A percentile compares a stretch with the other conserved stretches of the same genome.
phyloP scores from a whole-genome alignment of 208 protist genomes.

The Trypanosoma caninum region DNA sequence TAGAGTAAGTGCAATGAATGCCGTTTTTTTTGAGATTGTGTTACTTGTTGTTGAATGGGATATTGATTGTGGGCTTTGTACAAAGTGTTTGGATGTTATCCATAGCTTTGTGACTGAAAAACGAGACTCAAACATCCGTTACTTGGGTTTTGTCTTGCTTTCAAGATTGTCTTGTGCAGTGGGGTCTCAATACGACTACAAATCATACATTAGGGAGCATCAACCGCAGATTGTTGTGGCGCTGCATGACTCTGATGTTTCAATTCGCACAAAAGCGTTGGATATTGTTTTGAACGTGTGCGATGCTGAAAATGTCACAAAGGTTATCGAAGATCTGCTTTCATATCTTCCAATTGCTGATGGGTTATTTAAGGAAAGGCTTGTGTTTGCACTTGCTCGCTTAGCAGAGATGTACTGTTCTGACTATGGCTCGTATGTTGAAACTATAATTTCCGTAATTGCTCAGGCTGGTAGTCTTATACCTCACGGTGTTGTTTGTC shows the following conservation, averaged over 20 bases:
- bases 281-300: conserved; percentile 98
- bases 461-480: conserved; percentile 95
- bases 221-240: conserved; percentile 91
- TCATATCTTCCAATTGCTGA: conserved; percentile 90
- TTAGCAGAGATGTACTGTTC: conserved; percentile 95
- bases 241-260: conserved; percentile 96
- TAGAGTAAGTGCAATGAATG: conserved; percentile 96
- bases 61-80: conserved; percentile 73
- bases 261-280: conserved; percentile 96
- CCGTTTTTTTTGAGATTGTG: conserved; percentile 97
- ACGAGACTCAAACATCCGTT: conserved; percentile 90
- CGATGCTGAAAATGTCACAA: conserved; percentile 83
- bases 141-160: conserved; percentile 86
- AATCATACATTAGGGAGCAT: conserved; percentile 81
- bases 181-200: conserved; percentile 57
- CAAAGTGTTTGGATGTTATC: conserved; percentile 79
- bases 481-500: conserved; percentile 89
- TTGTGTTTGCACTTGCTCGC: conserved; percentile 95
- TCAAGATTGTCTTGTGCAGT: conserved; percentile 37
- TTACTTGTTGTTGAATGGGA: conserved; percentile 93
- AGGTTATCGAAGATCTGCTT: conserved; percentile 94
- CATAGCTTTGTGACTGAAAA: conserved; percentile 87
- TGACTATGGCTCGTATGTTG: conserved; percentile 96
- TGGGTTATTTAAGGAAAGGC: conserved; percentile 90
- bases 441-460: conserved; percentile 96